Percentiles rank a stretch among this genome's conserved stretches.
These are phyloP conservation scores for Chimonanthus salicifolius DNA, from an alignment of 164 flowering plant species.

Conservation along the genomic window DNA sequence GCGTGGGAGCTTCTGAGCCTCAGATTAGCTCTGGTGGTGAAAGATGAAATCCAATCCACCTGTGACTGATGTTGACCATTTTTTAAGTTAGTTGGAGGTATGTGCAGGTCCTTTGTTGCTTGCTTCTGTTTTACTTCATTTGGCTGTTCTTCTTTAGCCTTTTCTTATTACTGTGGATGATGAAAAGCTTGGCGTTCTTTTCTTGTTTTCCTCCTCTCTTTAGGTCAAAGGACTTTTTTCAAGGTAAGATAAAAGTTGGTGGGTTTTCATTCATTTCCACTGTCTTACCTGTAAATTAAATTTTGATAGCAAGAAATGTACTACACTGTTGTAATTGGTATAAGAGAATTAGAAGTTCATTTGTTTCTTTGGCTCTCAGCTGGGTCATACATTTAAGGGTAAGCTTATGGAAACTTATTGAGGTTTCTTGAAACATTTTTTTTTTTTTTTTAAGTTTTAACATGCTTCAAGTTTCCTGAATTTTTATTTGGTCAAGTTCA, in stretches of 20 bases:
- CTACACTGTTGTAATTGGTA: conserved; percentile 41
- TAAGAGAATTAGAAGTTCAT: conserved; percentile 16
- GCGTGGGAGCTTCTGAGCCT: not conserved
- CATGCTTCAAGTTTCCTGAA: too few relatives aligned
- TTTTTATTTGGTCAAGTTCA: too few relatives aligned
- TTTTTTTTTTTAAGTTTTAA: too few relatives aligned
- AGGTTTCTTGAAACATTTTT: not conserved
- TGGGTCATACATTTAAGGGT: not conserved
- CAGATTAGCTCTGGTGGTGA: conserved; percentile 17
- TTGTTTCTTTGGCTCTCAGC: not conserved
- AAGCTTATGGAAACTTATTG: not conserved
- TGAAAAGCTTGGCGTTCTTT: conserved; percentile 5
- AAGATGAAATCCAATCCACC: conserved; percentile 20
- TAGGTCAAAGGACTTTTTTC: conserved; percentile 19
- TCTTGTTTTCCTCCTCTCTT: conserved; percentile 13
- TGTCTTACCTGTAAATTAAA: conserved; percentile 51
- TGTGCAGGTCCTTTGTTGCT: conserved; percentile 27
- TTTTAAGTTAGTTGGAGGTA: conserved; percentile 23
- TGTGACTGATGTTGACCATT: conserved; percentile 35
- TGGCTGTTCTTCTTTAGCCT: conserved; percentile 8
- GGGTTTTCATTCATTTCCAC: conserved; percentile 24
- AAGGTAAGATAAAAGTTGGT: conserved; percentile 40
- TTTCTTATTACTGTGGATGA: conserved; percentile 5
- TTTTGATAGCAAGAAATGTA: conserved; percentile 40
- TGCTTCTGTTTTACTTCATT: conserved; percentile 12